A percentile compares a stretch with the other conserved stretches of the same genome.
Conservation (phyloP, 169 alveolate species). For the Plasmodium gaboni region DNA sequence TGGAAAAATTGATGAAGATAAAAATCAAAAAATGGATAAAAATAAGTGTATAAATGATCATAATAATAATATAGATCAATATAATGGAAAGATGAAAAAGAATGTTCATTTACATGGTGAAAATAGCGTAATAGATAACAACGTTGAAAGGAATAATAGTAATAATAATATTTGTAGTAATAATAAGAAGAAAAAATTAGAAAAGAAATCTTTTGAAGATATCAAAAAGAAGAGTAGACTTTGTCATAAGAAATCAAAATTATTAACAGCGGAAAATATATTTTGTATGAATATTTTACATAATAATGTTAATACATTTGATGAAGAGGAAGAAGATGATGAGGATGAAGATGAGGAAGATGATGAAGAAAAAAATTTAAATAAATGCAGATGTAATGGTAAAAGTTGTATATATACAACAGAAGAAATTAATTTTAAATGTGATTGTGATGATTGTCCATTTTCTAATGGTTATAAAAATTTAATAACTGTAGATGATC, state of each 20-base stretch:
- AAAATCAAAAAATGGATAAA: neutral
- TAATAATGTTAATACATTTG: slow-evolving; percentile 75
- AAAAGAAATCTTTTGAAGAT: slow-evolving; percentile 14
- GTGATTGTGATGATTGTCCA: slow-evolving; percentile 76
- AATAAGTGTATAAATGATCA: neutral
- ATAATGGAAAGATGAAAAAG: slow-evolving; percentile 11
- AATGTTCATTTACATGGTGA: neutral
- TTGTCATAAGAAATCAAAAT: slow-evolving; percentile 35
- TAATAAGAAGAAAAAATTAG: slow-evolving; percentile 4
- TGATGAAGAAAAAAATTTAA: slow-evolving; percentile 58
- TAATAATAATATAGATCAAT: slow-evolving; percentile 4
- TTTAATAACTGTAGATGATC: slow-evolving; percentile 71
- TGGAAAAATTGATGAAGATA: neutral
- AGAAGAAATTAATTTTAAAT: slow-evolving; percentile 74
- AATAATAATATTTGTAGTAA: neutral
- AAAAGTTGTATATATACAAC: slow-evolving; percentile 60
- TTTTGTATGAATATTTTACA: slow-evolving; percentile 72
- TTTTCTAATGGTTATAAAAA: slow-evolving; percentile 75
- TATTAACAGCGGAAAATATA: slow-evolving; percentile 74
- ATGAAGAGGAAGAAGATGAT: slow-evolving; percentile 77
- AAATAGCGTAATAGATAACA: neutral
- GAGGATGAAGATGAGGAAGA: slow-evolving; percentile 47
- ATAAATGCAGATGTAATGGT: slow-evolving; percentile 73
- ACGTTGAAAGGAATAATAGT: slow-evolving; percentile 3
- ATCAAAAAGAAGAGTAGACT: slow-evolving; percentile 9